phyloP scores from a whole-genome alignment of 2,329 filamentous ascomycete genomes.

The Curvularia sp. region DNA sequence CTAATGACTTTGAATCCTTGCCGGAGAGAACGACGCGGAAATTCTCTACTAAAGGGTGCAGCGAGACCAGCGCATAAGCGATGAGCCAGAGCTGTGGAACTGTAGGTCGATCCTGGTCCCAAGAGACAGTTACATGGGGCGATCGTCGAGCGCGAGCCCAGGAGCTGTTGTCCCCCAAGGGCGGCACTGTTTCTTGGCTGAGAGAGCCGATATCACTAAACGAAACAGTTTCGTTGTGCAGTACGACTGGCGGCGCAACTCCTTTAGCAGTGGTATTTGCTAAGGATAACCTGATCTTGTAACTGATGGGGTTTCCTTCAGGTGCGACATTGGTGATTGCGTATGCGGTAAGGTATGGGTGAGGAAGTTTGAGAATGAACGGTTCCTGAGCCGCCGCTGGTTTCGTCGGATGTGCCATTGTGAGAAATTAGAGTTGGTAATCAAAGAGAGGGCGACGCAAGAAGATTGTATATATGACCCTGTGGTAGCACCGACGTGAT shows the following conservation, averaged over 20 bases:
- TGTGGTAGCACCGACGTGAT: slow-evolving; percentile 16
- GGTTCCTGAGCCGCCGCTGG: slow-evolving; percentile 24
- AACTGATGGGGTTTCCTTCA: slow-evolving; percentile 27
- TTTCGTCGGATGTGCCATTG: slow-evolving; percentile 33
- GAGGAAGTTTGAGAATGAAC: slow-evolving; percentile 46
- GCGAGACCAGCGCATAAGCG: slow-evolving; percentile 55
- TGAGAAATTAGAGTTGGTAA: slow-evolving; percentile 6
- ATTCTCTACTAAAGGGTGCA: slow-evolving; percentile 54
- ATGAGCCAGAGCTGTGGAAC: slow-evolving; percentile 58
- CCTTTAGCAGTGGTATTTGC: slow-evolving; percentile 28
- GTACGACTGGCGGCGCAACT: slow-evolving; percentile 30
- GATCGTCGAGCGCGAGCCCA: slow-evolving; percentile 57
- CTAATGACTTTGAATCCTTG: slow-evolving; percentile 46
- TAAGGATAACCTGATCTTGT: slow-evolving; percentile 33
- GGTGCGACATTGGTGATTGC: slow-evolving; percentile 34
- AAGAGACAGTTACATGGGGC: slow-evolving; percentile 53
- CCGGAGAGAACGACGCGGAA: slow-evolving; percentile 54
- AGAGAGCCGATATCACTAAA: slow-evolving; percentile 43
- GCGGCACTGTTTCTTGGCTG: slow-evolving; percentile 32
- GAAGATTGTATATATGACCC: slow-evolving; percentile 13
- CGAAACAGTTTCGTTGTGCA: slow-evolving; percentile 38
- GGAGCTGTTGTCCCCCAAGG: slow-evolving; percentile 46
- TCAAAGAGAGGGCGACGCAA: not conserved
- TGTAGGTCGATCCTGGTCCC: slow-evolving; percentile 51
- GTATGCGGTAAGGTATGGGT: slow-evolving; percentile 49